Conservation (phyloP, 2,329 filamentous ascomycete species). For the Talaromyces sp. region DNA sequence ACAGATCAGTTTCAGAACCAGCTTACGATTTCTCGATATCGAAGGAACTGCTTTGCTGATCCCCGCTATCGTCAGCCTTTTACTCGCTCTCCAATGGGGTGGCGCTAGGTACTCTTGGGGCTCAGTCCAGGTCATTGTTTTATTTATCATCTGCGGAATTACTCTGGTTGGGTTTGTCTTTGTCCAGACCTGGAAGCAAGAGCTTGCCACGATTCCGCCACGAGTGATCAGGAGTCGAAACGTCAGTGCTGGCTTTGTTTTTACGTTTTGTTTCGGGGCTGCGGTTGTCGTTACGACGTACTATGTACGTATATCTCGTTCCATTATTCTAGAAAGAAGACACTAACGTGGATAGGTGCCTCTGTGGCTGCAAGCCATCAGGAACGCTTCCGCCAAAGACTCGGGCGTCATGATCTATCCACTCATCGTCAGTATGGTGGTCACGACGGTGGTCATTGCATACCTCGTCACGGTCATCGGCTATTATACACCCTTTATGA, state of each 20-base stretch:
- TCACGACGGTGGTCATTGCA: constrained; percentile 25
- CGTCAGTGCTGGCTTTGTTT: constrained; percentile 12
- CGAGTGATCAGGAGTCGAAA: constrained; percentile 12
- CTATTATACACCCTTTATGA: constrained; percentile 23
- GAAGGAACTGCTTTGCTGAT: constrained; percentile 49
- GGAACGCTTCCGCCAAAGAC: constrained; percentile 24
- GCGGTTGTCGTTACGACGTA: constrained; percentile 12
- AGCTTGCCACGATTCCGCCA: constrained; percentile 11
- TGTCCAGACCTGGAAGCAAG: constrained; percentile 10
- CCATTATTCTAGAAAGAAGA: constrained; percentile 14
- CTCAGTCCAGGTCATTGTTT: constrained; percentile 46
- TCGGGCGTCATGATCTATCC: constrained; percentile 41
- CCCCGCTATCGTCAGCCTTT: constrained; percentile 49
- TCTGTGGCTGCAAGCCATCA: constrained; percentile 35
- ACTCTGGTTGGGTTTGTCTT: constrained; percentile 30
- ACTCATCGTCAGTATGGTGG: constrained; percentile 29
- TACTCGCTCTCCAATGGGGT: constrained; percentile 57
- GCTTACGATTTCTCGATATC: constrained; percentile 43
- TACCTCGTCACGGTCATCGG: constrained; percentile 21
- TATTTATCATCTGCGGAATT: constrained; percentile 48
- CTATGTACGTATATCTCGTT: constrained; percentile 13
- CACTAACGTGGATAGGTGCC: constrained; percentile 14
- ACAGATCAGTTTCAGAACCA: constrained; percentile 7
- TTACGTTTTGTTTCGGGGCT: constrained; percentile 9
- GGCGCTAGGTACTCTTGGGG: constrained; percentile 51